A percentile compares a stretch with the other conserved stretches of the same genome.
Conservation (phyloP, 495 filamentous ascomycete genomes). For the Aspergillus steynii region DNA sequence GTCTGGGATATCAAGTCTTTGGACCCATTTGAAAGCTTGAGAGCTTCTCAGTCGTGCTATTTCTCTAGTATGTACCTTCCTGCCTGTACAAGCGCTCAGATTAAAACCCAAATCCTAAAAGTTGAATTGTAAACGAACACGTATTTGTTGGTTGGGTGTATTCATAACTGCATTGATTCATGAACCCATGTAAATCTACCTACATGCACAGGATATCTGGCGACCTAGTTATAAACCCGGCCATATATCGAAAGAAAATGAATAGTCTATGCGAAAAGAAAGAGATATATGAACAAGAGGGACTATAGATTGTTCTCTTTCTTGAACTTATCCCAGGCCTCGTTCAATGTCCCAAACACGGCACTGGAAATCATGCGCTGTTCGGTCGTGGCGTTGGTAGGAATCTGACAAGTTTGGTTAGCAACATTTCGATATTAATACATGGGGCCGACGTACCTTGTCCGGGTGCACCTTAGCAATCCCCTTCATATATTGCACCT, state of each 20-base stretch:
- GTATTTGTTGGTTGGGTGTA: not conserved
- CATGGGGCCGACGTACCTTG: constrained; percentile 74
- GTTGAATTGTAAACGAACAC: no score
- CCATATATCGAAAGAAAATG: constrained; percentile 6
- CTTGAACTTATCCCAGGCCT: constrained; percentile 98
- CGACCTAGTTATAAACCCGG: not conserved
- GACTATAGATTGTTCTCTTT: constrained; percentile 66
- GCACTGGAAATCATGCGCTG: constrained; percentile 87
- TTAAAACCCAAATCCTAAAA: no score
- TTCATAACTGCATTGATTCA: not conserved
- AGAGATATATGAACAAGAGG: constrained; percentile 1
- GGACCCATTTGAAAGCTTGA: no score
- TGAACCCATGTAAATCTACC: constrained; percentile 1
- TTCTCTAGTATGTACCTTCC: no score
- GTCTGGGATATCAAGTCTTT: no score
- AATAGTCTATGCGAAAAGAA: constrained; percentile 13
- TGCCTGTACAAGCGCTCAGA: no score
- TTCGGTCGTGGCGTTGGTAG: constrained; percentile 87
- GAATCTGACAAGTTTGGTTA: constrained; percentile 56
- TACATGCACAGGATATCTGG: constrained; percentile 3
- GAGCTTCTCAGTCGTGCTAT: no score
- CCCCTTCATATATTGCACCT: constrained; percentile 97
- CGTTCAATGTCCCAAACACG: constrained; percentile 92
- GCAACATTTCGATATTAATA: not conserved
- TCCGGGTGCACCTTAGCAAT: constrained; percentile 98